Conservation (phyloP, 495 filamentous ascomycete genomes). For the Aspergillus leporis region DNA sequence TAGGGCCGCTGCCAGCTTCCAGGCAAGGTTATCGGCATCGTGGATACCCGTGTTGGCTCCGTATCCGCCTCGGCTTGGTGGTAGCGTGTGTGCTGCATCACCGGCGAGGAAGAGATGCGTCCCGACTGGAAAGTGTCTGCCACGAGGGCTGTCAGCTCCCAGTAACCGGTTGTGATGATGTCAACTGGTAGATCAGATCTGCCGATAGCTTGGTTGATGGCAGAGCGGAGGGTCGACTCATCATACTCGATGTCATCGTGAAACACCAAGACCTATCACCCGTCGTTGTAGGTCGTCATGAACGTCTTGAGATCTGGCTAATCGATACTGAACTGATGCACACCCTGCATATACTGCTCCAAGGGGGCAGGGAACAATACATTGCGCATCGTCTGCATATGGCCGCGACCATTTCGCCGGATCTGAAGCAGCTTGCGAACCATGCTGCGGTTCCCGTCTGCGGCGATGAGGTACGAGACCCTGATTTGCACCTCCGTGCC, state of each 20-base stretch:
- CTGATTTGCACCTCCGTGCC: not conserved
- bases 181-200: constrained; percentile 22
- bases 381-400: constrained; percentile 38
- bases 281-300: constrained; percentile 29
- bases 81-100: constrained; percentile 53
- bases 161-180: constrained; percentile 29
- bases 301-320: constrained; percentile 24
- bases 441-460: constrained; percentile 32
- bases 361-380: constrained; percentile 39
- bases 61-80: constrained; percentile 47
- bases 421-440: constrained; percentile 32
- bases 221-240: constrained; percentile 12
- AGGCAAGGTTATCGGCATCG: constrained; percentile 49
- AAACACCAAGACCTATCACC: constrained; percentile 33
- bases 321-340: constrained; percentile 28
- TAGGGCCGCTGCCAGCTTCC: constrained; percentile 49
- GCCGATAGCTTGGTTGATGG: constrained; percentile 25
- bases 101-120: constrained; percentile 49
- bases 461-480: constrained; percentile 34
- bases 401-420: constrained; percentile 30
- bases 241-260: constrained; percentile 28
- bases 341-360: constrained; percentile 20
- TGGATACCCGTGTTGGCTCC: constrained; percentile 52
- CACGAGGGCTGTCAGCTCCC: constrained; percentile 30
- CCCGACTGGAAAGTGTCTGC: constrained; percentile 31